Evolutionary conservation across 163 green algal species (phyloP).

Genomic region (Scenedesmus sp.): DNA sequence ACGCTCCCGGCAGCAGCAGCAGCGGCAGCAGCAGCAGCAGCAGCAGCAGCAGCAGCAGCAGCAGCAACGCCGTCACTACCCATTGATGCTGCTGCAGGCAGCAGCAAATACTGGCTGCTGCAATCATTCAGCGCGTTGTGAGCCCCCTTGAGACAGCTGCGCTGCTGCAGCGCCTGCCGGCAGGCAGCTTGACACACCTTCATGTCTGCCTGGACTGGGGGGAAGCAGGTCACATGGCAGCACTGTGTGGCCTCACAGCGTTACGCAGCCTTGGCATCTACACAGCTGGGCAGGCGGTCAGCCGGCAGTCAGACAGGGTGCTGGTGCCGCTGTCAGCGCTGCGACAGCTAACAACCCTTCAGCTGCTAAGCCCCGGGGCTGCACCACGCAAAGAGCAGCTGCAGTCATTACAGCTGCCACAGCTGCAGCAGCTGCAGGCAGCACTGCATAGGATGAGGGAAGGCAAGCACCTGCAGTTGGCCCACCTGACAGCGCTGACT

Average conservation of each 20-base stretch:
- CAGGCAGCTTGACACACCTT: neutral
- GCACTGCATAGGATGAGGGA: too few species aligned
- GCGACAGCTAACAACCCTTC: neutral
- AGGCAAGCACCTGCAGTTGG: neutral
- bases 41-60: neutral
- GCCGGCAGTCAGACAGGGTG: too few species aligned
- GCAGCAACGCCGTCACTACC: too few species aligned
- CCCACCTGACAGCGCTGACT: neutral
- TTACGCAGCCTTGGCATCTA: neutral
- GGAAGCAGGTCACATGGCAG: neutral
- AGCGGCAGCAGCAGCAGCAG: neutral
- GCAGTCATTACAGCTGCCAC: neutral
- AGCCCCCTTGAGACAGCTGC: too few species aligned
- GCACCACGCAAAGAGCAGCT: neutral
- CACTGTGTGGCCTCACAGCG: neutral
- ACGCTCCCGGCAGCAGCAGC: neutral
- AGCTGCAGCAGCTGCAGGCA: neutral
- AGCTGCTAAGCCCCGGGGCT: too few species aligned
- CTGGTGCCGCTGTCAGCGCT: neutral
- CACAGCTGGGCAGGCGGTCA: neutral
- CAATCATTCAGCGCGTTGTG: neutral
- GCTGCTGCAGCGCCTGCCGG: neutral
- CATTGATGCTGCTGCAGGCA: too few species aligned
- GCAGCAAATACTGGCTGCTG: neutral
- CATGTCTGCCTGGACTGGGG: neutral